Evolutionary conservation across 73 alveolate genomes (phyloP), one percentile per base, ranked within the genome.

Genomic region (Halteria grandinella): DNA sequence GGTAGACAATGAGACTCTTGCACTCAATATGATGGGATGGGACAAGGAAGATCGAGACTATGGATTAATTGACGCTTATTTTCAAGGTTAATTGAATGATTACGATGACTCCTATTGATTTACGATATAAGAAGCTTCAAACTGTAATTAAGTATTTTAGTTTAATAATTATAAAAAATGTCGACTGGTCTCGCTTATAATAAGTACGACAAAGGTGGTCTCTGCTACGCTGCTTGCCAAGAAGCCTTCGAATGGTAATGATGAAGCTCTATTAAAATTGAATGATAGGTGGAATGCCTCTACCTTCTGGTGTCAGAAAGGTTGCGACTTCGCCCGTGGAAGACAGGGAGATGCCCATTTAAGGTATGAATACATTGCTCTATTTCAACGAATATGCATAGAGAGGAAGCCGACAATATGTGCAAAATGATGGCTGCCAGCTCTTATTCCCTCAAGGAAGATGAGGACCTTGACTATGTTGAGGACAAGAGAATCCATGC

Each of bases 401-500:
- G 76, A 66, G 43, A 47, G 28, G 95, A 92, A 69, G 98, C 98
- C 23, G 94, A 89, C 40, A 70, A 73, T 39, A 92, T 92, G 98
- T 92, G 98, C 85, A 89, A 89, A 55, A 92, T 95, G 93, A 64
- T 85, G 54, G 85, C 98, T 1, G 83, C 88, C 10, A 45, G 50
- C 50, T 28, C 0, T 31, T 86, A 70, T 39, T 45, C 64, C 24
- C 25, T 55, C 4, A 14, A 43, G 18, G 86, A 40, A 20, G 70
- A 55, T 32, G 78, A 64, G 28, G 86, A 55, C 50, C 53, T 86
- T 55, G 94, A 80, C 58, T 66, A 90, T 34, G 84, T 89, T 27
- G 92, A 85, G 57, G 98, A 92, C 63, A 64, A 79, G 79, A 89
- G 98, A 89, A 91, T 92, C 43, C 94, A 84, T 69, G 91, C 96